Evolutionary conservation across 352 stramenopile species (phyloP).

Genomic region (Pythium chondricola): DNA sequence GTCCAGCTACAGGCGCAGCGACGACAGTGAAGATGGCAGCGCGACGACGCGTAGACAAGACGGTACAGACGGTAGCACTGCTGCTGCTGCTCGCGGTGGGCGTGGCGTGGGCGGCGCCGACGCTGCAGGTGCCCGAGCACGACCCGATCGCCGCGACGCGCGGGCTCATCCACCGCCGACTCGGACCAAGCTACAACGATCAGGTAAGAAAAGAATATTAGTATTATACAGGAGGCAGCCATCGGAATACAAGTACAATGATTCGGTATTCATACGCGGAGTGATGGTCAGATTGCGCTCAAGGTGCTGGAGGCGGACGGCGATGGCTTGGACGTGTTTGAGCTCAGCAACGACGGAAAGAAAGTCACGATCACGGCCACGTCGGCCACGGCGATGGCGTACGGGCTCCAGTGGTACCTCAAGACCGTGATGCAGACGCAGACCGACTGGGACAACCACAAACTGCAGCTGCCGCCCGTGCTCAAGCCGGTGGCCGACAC

Average conservation of each 20-base stretch:
- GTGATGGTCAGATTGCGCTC: slow-evolving; percentile 36
- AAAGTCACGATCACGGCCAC: slow-evolving; percentile 35
- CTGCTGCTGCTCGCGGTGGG: slow-evolving; percentile 7
- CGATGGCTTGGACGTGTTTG: slow-evolving; percentile 57
- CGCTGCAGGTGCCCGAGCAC: slow-evolving; percentile 28
- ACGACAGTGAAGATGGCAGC: background rate
- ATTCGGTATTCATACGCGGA: background rate
- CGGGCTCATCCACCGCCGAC: slow-evolving; percentile 50
- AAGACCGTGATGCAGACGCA: slow-evolving; percentile 68
- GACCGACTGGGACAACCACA: slow-evolving; percentile 78
- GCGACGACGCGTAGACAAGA: background rate
- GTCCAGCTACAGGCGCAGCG: background rate
- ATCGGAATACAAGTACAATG: no score
- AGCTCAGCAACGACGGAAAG: slow-evolving; percentile 34
- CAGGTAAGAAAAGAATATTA: slow-evolving; percentile 27
- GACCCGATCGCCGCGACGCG: slow-evolving; percentile 40
- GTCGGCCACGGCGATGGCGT: slow-evolving; percentile 59
- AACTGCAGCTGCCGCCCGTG: slow-evolving; percentile 42
- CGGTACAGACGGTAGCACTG: background rate
- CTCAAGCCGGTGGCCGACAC: slow-evolving; percentile 34
- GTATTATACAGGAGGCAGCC: background rate
- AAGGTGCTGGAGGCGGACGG: slow-evolving; percentile 28
- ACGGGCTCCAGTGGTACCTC: slow-evolving; percentile 72
- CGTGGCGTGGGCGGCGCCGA: slow-evolving; percentile 11
- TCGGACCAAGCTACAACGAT: slow-evolving; percentile 50